A percentile compares a stretch with the other conserved stretches of the same genome.
phyloP scores from a whole-genome alignment of 139 green algal genomes.

The Mesotaenium endlicherianum region DNA sequence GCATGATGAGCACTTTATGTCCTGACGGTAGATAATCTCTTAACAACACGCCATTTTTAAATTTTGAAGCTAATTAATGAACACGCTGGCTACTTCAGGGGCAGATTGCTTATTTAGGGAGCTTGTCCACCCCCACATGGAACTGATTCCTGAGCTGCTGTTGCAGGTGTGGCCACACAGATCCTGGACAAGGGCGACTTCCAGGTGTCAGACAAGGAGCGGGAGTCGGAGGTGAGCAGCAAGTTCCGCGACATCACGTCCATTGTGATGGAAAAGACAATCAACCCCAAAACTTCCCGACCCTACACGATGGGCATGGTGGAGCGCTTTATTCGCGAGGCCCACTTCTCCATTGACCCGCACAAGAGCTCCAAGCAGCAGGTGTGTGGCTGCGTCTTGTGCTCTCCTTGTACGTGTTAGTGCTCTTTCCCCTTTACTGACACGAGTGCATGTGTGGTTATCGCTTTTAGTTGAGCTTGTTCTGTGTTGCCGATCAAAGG shows the following conservation, averaged over 20 bases:
- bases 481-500: too few species aligned
- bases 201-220: slow-evolving; percentile 95
- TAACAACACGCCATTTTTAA: neutral
- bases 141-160: neutral
- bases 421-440: too few species aligned
- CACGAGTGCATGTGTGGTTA: too few species aligned
- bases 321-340: slow-evolving; percentile 86
- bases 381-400: slow-evolving; percentile 1
- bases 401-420: neutral
- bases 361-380: slow-evolving; percentile 92
- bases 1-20: too few species aligned
- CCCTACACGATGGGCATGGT: slow-evolving; percentile 93
- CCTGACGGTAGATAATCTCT: too few species aligned
- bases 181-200: slow-evolving; percentile 90
- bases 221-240: slow-evolving; percentile 76
- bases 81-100: neutral
- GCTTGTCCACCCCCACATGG: neutral
- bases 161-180: slow-evolving; percentile 5
- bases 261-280: slow-evolving; percentile 74
- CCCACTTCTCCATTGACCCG: slow-evolving; percentile 90
- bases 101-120: neutral
- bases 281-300: slow-evolving; percentile 85
- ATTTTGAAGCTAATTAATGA: neutral
- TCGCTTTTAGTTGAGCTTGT: too few species aligned
- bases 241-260: slow-evolving; percentile 83